Evolutionary conservation across 192 early-diverging fungal species (phyloP), one percentile per base, ranked within the genome.

Genomic region (Backusella circina): DNA sequence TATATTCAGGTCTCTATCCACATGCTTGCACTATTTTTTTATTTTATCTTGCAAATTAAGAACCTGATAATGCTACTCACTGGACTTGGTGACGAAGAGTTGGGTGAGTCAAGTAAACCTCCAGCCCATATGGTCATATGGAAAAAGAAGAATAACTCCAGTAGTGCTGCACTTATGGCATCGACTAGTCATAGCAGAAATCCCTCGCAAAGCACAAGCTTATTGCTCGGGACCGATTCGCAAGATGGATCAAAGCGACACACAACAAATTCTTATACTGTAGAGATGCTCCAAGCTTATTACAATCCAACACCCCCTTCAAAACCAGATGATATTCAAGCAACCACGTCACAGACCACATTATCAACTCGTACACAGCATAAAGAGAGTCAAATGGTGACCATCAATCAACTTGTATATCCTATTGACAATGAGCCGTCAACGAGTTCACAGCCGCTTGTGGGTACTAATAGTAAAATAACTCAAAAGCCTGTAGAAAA

Each of bases 1-100:
- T 86, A 86, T 30, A 54, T 77, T 36, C 85, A 86, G 51, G 71
- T 86, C 47, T 74, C 77, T 16, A 39, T 86, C 26, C 85, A 86
- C 28, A 74, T 80, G n/a, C 61, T 79, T 6, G 80, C 71, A 5
- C 82, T 83, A 26, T 70, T 86, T 30, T 70, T 84, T 26, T 76
- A 83, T 61, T 80, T 86, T 78, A 71, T 82, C 5, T 64, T 80
- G 10, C 66, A 71, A 3, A 37, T 77, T n/a, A 76, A 77, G 21
- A 80, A 80, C 37, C 23, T 80, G 33, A 31, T 80, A 6, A 41
- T 73, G 13, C 30, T 80, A 26, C 54, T 65, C 0, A 73, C 39
- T 35, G 79, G 75, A 6, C 41, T 80, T 9, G 50, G 67, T 18
- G 39, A 35, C 18, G 70, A 80, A 10, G 79, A 80, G 38, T 12